Evolutionary conservation across 2,329 filamentous ascomycete species (phyloP), one percentile per base, ranked within the genome.

Genomic region (Clonostachys byssicola): DNA sequence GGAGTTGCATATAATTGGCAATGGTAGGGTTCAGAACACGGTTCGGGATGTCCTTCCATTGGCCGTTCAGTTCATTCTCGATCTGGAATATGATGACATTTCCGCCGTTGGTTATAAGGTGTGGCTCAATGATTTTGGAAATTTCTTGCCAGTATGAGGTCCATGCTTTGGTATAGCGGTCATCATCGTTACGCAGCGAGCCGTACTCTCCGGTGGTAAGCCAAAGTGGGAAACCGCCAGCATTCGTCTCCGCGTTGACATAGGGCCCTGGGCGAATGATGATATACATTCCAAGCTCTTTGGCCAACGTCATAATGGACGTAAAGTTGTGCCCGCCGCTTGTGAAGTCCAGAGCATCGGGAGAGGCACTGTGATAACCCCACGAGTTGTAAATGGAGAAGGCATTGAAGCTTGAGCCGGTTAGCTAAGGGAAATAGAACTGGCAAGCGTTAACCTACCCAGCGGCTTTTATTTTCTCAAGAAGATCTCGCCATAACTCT

Each of bases 221-320:
- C 80, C 81, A 86, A 2, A 81, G 64, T 0, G 82, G 79, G 48
- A 83, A 80, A 0, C 82, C 82, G 34, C 83, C 82, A 1, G 75
- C 80, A 51, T 77, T 83, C 4, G 79, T 71, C 56, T 85, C 83
- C 2, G 81, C 82, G 51, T 85, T 86, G 48, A 82, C 73, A 48
- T 85, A 86, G 0, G 80, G 80, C 0, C 81, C 81, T 1, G 80
- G 78, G 1, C 81, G 68, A 20, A 60, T 52, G 30, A 77, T 64
- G 3, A 75, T 60, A 13, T 72, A 62, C 34, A 78, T 53, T 1
- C 71, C 73, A 45, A 71, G 63, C 43, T 76, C 70, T 43, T 76
- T 67, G 2, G 73, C 73, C 12, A 71, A 60, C 9, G 60, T 60
- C 57, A 78, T 73, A 54, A 75, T 78, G 12, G 58, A 58, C 2